Conservation (phyloP, 352 stramenopile genomes). For the Globisporangium megalacanthum region DNA sequence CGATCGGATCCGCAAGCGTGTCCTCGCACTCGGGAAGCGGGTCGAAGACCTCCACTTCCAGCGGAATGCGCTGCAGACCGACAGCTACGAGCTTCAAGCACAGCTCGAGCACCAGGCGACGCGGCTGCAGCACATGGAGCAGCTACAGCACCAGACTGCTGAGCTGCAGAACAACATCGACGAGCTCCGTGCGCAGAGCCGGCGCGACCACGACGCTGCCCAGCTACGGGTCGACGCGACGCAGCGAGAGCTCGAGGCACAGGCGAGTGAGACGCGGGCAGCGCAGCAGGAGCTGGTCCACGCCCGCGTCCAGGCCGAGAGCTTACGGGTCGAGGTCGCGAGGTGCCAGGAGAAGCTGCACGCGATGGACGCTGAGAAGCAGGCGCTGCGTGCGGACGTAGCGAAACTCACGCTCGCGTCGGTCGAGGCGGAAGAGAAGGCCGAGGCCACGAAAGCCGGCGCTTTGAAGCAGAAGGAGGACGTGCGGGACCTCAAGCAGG, state of each 20-base stretch:
- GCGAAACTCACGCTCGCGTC: slow-evolving; percentile 25
- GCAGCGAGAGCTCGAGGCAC: slow-evolving; percentile 16
- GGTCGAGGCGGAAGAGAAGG: slow-evolving; percentile 48
- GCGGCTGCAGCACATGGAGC: slow-evolving; percentile 42
- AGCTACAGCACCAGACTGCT: slow-evolving; percentile 22
- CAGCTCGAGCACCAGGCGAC: slow-evolving; percentile 50
- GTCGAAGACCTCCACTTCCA: slow-evolving; percentile 70
- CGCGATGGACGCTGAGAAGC: slow-evolving; percentile 31
- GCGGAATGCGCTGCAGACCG: slow-evolving; percentile 61
- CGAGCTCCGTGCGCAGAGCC: neutral
- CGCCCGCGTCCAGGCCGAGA: slow-evolving; percentile 21
- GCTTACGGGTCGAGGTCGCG: slow-evolving; percentile 20
- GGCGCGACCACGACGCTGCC: neutral
- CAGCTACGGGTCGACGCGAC: neutral
- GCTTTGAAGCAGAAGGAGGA: slow-evolving; percentile 48
- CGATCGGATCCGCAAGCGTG: slow-evolving; percentile 49
- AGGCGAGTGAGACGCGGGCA: slow-evolving; percentile 16
- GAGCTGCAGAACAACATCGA: slow-evolving; percentile 41
- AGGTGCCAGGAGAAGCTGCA: slow-evolving; percentile 12
- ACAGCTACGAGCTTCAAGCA: slow-evolving; percentile 72
- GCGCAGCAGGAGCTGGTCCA: slow-evolving; percentile 26
- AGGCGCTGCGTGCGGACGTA: slow-evolving; percentile 25
- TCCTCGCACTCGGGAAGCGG: slow-evolving; percentile 54
- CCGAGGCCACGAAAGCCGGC: slow-evolving; percentile 28
- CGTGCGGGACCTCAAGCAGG: slow-evolving; percentile 47